These are phyloP conservation scores for Botrytis galanthina DNA, from an alignment of 2,329 filamentous ascomycete genomes.

Conservation along the genomic window DNA sequence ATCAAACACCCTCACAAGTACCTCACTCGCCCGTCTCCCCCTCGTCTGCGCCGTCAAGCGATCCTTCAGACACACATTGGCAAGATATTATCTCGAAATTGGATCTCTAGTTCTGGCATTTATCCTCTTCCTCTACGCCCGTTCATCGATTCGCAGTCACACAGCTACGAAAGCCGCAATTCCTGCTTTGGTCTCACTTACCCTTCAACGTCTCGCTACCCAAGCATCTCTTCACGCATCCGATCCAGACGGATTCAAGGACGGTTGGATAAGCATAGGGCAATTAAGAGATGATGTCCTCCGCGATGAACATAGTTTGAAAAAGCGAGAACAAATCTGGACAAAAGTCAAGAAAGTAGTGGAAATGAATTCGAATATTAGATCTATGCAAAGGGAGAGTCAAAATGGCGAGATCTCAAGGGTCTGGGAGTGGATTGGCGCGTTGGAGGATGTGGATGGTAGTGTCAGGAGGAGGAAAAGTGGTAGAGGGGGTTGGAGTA, in stretches of 20 bases:
- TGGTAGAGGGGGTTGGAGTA: constrained; percentile 44
- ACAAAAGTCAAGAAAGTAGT: constrained; percentile 77
- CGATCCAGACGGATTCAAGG: constrained; percentile 60
- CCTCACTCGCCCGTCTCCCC: constrained; percentile 88
- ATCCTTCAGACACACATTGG: constrained; percentile 76
- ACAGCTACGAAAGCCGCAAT: constrained; percentile 64
- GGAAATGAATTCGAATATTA: constrained; percentile 90
- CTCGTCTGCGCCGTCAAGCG: constrained; percentile 77
- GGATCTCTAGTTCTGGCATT: constrained; percentile 56
- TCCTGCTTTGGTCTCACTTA: constrained; percentile 80
- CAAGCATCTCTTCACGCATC: constrained; percentile 78
- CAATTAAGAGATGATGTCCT: constrained; percentile 91
- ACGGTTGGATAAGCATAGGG: constrained; percentile 80
- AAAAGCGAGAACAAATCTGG: constrained; percentile 80
- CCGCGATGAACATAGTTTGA: constrained; percentile 72
- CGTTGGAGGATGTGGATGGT: constrained; percentile 43
- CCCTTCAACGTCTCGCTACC: constrained; percentile 75
- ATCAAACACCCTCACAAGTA: constrained; percentile 74
- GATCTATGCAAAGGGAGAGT: constrained; percentile 68
- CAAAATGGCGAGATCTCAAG: constrained; percentile 63
- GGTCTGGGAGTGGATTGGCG: constrained; percentile 70
- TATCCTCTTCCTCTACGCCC: constrained; percentile 58
- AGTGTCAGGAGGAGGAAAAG: constrained; percentile 47
- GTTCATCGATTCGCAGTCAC: constrained; percentile 60
- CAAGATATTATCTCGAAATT: constrained; percentile 85